phyloP scores from a whole-genome alignment of 768 basidiomycete genomes.

The Podaxis carcinomalis region DNA sequence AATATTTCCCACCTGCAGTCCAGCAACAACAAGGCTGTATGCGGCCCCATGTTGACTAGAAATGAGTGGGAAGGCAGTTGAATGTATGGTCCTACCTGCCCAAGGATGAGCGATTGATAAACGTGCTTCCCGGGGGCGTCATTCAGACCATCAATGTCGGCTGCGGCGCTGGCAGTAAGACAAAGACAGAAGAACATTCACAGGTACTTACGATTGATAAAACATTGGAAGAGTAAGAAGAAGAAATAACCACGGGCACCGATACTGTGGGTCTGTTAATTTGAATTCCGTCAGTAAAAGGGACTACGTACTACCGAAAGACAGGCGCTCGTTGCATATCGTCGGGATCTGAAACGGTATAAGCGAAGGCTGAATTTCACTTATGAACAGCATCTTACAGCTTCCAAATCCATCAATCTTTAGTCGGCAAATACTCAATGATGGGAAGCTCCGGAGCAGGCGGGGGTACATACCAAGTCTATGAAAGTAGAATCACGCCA shows the following conservation, averaged over 20 bases:
- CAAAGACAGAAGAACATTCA: not conserved
- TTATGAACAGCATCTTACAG: slow-evolving; percentile 44
- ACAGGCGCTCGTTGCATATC: slow-evolving; percentile 69
- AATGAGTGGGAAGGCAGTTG: slow-evolving; percentile 81
- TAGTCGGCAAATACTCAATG: not conserved
- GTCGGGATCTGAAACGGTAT: slow-evolving; percentile 61
- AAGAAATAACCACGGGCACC: slow-evolving; percentile 87
- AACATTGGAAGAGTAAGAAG: slow-evolving; percentile 93
- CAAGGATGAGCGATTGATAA: slow-evolving; percentile 71
- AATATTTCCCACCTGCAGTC: slow-evolving; percentile 66
- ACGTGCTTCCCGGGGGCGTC: slow-evolving; percentile 58
- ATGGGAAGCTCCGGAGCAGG: not conserved
- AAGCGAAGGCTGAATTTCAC: not conserved
- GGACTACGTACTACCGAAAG: slow-evolving; percentile 53
- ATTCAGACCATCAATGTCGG: slow-evolving; percentile 69
- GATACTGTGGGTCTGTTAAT: slow-evolving; percentile 41
- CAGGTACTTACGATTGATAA: slow-evolving; percentile 58
- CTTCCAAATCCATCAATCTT: slow-evolving; percentile 81
- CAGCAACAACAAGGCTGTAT: slow-evolving; percentile 66
- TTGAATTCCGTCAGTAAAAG: not conserved
- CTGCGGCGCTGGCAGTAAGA: slow-evolving; percentile 28
- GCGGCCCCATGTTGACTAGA: slow-evolving; percentile 76
- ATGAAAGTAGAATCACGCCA: not conserved
- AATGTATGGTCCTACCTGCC: slow-evolving; percentile 72
- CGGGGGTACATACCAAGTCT: slow-evolving; percentile 5